Evolutionary conservation across 345 rosid species (phyloP).

Genomic region (Eucalyptus cloeziana): DNA sequence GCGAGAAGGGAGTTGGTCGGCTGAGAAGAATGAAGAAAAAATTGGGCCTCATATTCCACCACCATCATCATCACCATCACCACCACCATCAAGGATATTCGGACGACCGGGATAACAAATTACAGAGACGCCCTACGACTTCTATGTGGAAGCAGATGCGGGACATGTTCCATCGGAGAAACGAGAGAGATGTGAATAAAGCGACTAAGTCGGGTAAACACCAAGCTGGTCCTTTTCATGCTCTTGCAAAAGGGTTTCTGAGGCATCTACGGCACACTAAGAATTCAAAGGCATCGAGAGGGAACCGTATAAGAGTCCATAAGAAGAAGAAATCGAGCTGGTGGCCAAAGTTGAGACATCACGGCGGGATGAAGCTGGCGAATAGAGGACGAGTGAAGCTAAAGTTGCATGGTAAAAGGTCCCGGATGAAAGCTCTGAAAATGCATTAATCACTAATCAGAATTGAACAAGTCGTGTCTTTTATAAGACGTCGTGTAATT

Average conservation of each 20-base stretch:
- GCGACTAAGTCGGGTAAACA: not conserved
- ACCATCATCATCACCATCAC: constrained; percentile 58
- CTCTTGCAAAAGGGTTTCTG: constrained; percentile 34
- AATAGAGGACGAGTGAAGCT: constrained; percentile 21
- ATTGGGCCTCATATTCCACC: constrained; percentile 54
- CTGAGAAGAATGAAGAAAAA: constrained; percentile 46
- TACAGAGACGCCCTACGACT: not conserved
- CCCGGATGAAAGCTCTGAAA: not conserved
- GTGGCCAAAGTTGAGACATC: constrained; percentile 25
- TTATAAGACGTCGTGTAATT: not conserved
- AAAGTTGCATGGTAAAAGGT: constrained; percentile 4
- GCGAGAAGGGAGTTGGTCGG: constrained; percentile 15
- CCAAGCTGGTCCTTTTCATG: constrained; percentile 28
- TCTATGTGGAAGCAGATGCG: constrained; percentile 33
- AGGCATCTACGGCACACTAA: constrained; percentile 28
- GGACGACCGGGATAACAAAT: not conserved
- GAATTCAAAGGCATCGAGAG: constrained; percentile 15
- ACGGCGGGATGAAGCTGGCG: constrained; percentile 18
- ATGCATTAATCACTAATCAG: not conserved
- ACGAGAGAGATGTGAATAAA: not conserved
- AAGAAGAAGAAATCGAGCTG: constrained; percentile 15
- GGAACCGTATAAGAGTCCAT: not conserved
- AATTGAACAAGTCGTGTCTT: not conserved
- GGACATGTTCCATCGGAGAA: constrained; percentile 1
- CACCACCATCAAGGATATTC: not conserved